These are phyloP conservation scores for Linum tenue DNA, from an alignment of 345 rosid genomes.

Conservation along the genomic window DNA sequence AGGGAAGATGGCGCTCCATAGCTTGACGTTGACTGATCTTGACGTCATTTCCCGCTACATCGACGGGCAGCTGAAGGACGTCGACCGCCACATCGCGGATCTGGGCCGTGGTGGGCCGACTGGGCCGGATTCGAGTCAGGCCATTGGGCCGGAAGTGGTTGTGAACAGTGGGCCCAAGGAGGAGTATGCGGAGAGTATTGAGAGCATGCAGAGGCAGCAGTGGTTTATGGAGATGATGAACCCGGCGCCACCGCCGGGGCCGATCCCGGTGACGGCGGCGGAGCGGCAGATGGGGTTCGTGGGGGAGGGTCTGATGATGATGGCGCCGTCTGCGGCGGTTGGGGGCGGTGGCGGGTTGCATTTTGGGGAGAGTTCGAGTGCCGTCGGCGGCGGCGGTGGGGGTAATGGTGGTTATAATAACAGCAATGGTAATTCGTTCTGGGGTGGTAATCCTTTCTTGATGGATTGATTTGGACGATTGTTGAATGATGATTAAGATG, in stretches of 20 bases:
- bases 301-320: constrained; percentile 10
- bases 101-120: background rate
- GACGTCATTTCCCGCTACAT: background rate
- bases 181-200: constrained; percentile 4
- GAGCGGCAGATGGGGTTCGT: constrained; percentile 4
- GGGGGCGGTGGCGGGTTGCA: background rate
- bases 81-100: background rate
- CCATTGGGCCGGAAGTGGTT: background rate
- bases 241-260: background rate
- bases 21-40: background rate
- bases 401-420: too few relatives aligned
- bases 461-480: too few relatives aligned
- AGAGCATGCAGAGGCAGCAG: constrained; percentile 8
- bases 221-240: constrained; percentile 18
- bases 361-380: constrained; percentile 6
- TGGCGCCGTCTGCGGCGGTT: too few relatives aligned
- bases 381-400: too few relatives aligned
- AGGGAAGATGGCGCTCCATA: background rate
- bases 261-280: background rate
- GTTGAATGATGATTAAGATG: too few relatives aligned
- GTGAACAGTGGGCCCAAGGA: background rate
- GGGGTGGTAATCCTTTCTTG: too few relatives aligned
- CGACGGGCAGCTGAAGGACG: background rate
- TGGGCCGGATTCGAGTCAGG: background rate
- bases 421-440: too few relatives aligned